Evolutionary conservation across 164 flowering plant species (phyloP).

Genomic region (Vitis riparia): DNA sequence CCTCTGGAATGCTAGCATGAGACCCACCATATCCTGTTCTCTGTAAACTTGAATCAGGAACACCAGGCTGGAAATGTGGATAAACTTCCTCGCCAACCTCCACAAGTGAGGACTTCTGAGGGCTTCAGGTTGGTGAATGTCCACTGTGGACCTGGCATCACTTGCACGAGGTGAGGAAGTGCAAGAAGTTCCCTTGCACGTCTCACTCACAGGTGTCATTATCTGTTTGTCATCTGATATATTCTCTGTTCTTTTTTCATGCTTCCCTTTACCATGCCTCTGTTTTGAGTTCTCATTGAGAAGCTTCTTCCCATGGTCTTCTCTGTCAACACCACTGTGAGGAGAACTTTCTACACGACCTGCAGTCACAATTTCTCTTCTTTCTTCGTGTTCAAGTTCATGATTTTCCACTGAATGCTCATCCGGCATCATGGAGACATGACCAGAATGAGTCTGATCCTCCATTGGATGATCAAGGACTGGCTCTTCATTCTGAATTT

Average conservation of each 20-base stretch:
- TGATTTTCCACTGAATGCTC: slow-evolving; percentile 14
- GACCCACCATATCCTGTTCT: slow-evolving; percentile 18
- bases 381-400: slow-evolving; percentile 4
- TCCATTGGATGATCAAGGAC: slow-evolving; percentile 3
- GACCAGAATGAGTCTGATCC: neutral
- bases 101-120: slow-evolving; percentile 6
- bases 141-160: slow-evolving; percentile 11
- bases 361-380: slow-evolving; percentile 1
- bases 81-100: slow-evolving; percentile 9
- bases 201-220: slow-evolving; percentile 3
- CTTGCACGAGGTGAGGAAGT: slow-evolving; percentile 10
- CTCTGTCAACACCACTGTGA: slow-evolving; percentile 7
- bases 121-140: slow-evolving; percentile 10
- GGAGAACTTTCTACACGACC: slow-evolving; percentile 15
- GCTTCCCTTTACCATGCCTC: slow-evolving; percentile 17
- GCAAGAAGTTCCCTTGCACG: slow-evolving; percentile 4
- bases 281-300: slow-evolving; percentile 10
- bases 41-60: slow-evolving; percentile 11
- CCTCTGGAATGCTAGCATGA: slow-evolving; percentile 15
- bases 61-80: slow-evolving; percentile 9
- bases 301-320: slow-evolving; percentile 10
- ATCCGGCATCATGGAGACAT: neutral
- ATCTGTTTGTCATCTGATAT: slow-evolving; percentile 9
- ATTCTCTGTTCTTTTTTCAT: slow-evolving; percentile 5
- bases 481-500: neutral